Percentiles rank a stretch among this genome's conserved stretches.
Evolutionary conservation across 306 rosid genomes (phyloP).

Genomic region (Lathyrus oleraceus): DNA sequence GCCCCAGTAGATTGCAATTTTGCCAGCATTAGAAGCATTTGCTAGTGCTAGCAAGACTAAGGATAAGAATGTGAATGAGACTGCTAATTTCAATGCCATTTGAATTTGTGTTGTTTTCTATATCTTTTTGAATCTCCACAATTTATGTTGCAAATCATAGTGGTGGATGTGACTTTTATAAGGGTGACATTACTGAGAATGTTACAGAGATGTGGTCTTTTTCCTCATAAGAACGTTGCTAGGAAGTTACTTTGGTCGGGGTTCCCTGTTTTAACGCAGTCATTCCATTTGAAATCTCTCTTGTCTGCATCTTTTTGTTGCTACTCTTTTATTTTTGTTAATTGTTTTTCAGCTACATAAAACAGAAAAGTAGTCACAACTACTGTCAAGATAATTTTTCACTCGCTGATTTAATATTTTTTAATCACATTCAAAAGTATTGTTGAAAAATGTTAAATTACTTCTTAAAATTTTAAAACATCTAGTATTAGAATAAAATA

Average conservation of each 20-base stretch:
- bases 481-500: too few species aligned
- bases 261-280: constrained; percentile 5
- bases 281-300: constrained; percentile 13
- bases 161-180: constrained; percentile 34
- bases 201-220: not conserved
- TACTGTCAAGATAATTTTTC: too few species aligned
- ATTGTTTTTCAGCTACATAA: not conserved
- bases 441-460: too few species aligned
- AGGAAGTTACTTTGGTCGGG: constrained; percentile 16
- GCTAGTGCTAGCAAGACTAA: constrained; percentile 33
- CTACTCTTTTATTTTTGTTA: constrained; percentile 6
- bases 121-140: not conserved
- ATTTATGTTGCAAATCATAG: not conserved
- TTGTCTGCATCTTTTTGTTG: constrained; percentile 10
- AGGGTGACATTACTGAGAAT: not conserved
- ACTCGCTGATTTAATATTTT: too few species aligned
- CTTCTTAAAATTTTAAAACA: too few species aligned
- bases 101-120: not conserved
- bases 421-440: too few species aligned
- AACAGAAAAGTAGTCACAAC: not conserved
- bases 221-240: constrained; percentile 20
- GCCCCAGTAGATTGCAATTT: constrained; percentile 47
- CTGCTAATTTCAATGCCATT: constrained; percentile 31
- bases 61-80: constrained; percentile 26
- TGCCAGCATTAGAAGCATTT: constrained; percentile 27